Evolutionary conservation across 2,329 filamentous ascomycete genomes (phyloP).

Genomic region (Corniculantispora saksenae): DNA sequence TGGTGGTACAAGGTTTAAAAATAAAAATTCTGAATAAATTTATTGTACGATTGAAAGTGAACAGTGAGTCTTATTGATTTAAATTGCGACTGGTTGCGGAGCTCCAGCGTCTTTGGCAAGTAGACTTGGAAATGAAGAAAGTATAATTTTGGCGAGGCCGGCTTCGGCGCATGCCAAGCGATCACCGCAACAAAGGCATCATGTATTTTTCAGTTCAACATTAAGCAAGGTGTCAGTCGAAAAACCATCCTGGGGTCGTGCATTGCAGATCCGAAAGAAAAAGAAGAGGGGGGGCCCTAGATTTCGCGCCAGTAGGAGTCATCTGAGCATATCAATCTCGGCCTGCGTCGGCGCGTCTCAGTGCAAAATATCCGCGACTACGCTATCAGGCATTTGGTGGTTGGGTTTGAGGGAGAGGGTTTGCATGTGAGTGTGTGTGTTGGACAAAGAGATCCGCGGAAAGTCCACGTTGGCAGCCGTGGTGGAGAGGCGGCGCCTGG

Average conservation of each 20-base stretch:
- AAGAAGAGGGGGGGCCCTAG: not conserved
- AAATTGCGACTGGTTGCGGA: too few species aligned
- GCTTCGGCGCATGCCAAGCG: not conserved
- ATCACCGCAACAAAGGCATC: not conserved
- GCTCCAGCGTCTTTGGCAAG: too few species aligned
- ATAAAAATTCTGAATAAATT: too few species aligned
- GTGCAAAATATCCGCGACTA: constrained; percentile 3
- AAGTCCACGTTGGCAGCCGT: not conserved
- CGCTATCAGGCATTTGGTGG: constrained; percentile 1
- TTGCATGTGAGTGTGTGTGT: not conserved
- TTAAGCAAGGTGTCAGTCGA: not conserved
- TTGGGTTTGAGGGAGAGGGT: not conserved
- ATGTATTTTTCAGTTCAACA: not conserved
- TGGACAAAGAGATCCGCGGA: not conserved
- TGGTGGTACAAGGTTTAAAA: too few species aligned
- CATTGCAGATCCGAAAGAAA: not conserved
- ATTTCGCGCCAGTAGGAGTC: constrained; percentile 1
- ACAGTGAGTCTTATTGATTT: too few species aligned
- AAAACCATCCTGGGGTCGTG: not conserved
- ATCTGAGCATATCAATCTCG: constrained; percentile 14
- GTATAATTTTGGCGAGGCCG: not conserved
- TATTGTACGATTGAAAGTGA: too few species aligned
- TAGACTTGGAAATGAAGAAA: not conserved
- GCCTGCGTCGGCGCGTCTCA: constrained; percentile 10
- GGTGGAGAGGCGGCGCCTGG: not conserved